Conservation (phyloP, 2,329 filamentous ascomycete genomes). For the Hypoxylon sp. region DNA sequence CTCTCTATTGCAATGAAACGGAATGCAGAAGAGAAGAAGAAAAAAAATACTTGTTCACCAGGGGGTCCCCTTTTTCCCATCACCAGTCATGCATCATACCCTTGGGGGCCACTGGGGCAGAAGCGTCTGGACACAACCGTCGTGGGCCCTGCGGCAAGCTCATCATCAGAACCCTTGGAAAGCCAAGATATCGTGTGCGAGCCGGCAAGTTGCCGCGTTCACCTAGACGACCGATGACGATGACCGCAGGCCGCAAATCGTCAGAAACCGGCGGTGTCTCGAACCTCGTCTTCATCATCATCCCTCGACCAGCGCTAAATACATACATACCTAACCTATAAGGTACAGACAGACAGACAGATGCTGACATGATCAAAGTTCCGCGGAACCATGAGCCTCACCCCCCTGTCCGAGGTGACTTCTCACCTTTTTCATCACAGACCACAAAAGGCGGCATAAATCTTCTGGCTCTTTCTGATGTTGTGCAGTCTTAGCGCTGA, state of each 20-base stretch:
- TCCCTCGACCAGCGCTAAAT: no score
- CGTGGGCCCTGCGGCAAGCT: conserved; percentile 2
- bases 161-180: no score
- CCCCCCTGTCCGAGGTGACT: conserved; percentile 12
- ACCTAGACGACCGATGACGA: conserved; percentile 3
- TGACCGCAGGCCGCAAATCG: conserved; percentile 5
- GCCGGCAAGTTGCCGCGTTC: conserved; percentile 1
- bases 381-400: conserved; percentile 4
- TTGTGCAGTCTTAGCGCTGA: conserved; percentile 19
- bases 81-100: conserved; percentile 21
- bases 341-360: no score
- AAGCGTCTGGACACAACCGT: conserved; percentile 13
- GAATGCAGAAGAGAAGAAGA: background rate
- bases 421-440: conserved; percentile 5
- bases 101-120: conserved; percentile 13
- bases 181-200: no score
- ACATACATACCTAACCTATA: no score
- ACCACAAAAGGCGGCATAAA: conserved; percentile 2
- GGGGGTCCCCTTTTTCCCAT: conserved; percentile 18
- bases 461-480: conserved; percentile 1
- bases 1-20: conserved; percentile 21
- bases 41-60: conserved; percentile 7
- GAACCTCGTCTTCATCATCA: conserved; percentile 1
- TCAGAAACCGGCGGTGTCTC: conserved; percentile 7
- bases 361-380: conserved; percentile 8